These are phyloP conservation scores for Coffea humblotiana DNA, from an alignment of 305 asterid species.

Conservation along the genomic window DNA sequence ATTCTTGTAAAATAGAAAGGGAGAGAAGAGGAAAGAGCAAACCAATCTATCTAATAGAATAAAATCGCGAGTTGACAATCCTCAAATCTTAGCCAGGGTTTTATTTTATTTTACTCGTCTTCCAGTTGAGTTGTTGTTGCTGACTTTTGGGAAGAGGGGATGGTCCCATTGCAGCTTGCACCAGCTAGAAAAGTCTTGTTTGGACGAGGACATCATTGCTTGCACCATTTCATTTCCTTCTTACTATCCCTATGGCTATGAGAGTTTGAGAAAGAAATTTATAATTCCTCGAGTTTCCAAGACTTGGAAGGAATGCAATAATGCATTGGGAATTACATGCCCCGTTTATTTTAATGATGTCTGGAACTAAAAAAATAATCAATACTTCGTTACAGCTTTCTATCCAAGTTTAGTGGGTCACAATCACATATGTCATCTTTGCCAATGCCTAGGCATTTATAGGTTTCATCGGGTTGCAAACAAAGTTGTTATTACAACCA, in stretches of 20 bases:
- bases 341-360: not conserved
- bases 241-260: not conserved
- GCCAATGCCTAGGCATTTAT: not conserved
- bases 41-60: not conserved
- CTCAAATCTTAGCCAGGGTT: not conserved
- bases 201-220: conserved; percentile 2
- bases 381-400: not conserved
- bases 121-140: not conserved
- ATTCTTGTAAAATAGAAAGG: not conserved
- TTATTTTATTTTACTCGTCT: not conserved
- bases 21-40: too few relatives aligned
- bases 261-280: conserved; percentile 12
- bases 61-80: not conserved
- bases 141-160: conserved; percentile 16
- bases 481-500: conserved; percentile 5
- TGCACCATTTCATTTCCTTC: not conserved
- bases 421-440: conserved; percentile 5
- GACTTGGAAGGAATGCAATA: not conserved
- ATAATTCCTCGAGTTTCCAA: conserved; percentile 7
- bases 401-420: not conserved
- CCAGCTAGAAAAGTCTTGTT: conserved; percentile 5
- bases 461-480: conserved; percentile 6
- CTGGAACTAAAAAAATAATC: not conserved
- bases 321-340: conserved; percentile 19
- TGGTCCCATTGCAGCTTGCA: conserved; percentile 10